Evolutionary conservation across 345 rosid species (phyloP), one percentile per base, ranked within the genome.

Genomic region (Citrus maxima): DNA sequence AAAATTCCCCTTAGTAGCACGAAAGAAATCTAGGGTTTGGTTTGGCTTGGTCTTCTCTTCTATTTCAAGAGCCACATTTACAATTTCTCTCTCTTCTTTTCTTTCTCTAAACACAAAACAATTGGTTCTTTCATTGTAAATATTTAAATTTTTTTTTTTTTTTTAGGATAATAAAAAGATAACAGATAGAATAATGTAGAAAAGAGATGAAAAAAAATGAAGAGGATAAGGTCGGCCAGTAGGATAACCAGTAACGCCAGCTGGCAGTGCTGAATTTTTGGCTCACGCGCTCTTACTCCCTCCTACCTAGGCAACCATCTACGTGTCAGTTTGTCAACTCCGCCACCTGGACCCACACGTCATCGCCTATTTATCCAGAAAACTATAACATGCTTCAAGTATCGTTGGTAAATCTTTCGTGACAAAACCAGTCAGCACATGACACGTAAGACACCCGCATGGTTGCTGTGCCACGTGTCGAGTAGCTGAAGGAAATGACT

Each of bases 211-310:
- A 28, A 82, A 60, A 76, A 81, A 80, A 81, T 61, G 78, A 84
- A 88, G 89, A 85, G 90, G 93, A 91, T 91, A 91, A 91, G 95
- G 82, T 86, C 85, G 90, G 87, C 88, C 91, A 85, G 90, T 80
- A 67, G 81, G 59, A 76, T 63, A 61, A 78, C 82, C 82, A 77
- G 92, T 75, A 46, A 82, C 83, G 90, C 90, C 92, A 91, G 88
- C 91, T 89, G 89, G 91, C 82, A 76, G 16, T 74, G 76, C 77
- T 71, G 72, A 46, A 75, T 62, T 68, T 75, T 35, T 37, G 38
- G 46, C 14, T 72, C 88, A 87, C 88, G 90, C 87, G 89, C 86
- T 70, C 67, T 46, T 70, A 21, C 82, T 78, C 79, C 69, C 80
- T 66, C 30, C 34, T 21, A 30, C 37, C 25, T 5, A 64, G 78